Evolutionary conservation across 805 yeast genomes (phyloP).

Genomic region (Myxozyma geophila): DNA sequence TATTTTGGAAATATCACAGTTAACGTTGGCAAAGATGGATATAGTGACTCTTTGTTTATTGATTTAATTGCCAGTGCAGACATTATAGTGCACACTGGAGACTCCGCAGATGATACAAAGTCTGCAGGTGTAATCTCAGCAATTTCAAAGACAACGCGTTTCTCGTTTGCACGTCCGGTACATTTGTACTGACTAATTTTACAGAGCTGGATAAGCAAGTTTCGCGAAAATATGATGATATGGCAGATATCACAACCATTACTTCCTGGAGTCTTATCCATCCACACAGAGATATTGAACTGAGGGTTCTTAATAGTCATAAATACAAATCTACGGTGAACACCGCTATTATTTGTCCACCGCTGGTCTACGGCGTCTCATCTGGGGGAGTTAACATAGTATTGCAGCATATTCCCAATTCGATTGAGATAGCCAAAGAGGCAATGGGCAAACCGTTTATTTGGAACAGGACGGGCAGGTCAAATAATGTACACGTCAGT

Average conservation of each 20-base stretch:
- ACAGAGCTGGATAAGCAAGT: constrained; percentile 35
- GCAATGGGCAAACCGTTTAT: constrained; percentile 41
- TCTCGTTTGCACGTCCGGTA: constrained; percentile 49
- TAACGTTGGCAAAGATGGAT: constrained; percentile 39
- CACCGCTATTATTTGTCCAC: constrained; percentile 46
- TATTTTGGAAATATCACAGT: constrained; percentile 31
- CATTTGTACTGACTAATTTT: constrained; percentile 41
- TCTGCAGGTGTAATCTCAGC: constrained; percentile 39
- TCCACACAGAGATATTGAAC: constrained; percentile 47
- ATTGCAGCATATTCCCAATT: constrained; percentile 46
- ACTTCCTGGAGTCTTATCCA: constrained; percentile 41
- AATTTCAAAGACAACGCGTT: constrained; percentile 40
- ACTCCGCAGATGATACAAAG: constrained; percentile 42
- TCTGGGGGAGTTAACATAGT: constrained; percentile 44
- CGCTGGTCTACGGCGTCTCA: constrained; percentile 47
- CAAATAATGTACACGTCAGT: constrained; percentile 48
- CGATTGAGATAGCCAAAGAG: constrained; percentile 38
- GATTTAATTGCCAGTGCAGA: constrained; percentile 40
- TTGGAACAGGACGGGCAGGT: constrained; percentile 44
- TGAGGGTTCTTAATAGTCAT: constrained; percentile 42
- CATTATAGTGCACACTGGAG: constrained; percentile 46
- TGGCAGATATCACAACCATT: constrained; percentile 41
- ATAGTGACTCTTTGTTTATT: constrained; percentile 39
- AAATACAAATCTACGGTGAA: constrained; percentile 43
- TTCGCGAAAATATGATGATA: constrained; percentile 41